Percentiles rank a stretch among this genome's conserved stretches.
phyloP scores from a whole-genome alignment of 179 eudicot species.

The Carnegiea gigantea region DNA sequence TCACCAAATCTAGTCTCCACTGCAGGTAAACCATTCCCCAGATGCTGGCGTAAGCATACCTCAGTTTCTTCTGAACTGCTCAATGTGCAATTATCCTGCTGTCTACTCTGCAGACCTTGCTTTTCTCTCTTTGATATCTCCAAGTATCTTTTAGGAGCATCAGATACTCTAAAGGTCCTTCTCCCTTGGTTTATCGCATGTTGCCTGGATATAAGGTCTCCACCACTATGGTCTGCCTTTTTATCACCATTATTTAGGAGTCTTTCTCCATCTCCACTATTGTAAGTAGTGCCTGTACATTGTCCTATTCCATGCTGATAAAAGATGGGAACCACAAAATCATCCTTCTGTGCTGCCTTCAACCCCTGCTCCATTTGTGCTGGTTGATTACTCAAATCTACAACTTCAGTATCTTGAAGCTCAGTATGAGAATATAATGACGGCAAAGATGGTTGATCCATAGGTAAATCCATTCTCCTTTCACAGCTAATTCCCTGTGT shows the following conservation, averaged over 20 bases:
- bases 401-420: conserved; percentile 35
- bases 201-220: conserved; percentile 32
- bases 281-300: conserved; percentile 25
- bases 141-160: conserved; percentile 28
- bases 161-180: conserved; percentile 31
- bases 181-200: conserved; percentile 28
- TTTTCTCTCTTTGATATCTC: conserved; percentile 30
- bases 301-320: conserved; percentile 40
- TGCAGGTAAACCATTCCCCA: conserved; percentile 15
- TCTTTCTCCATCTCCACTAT: conserved; percentile 32
- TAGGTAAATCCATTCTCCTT: conserved; percentile 42
- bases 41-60: conserved; percentile 26
- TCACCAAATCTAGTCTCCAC: conserved; percentile 23
- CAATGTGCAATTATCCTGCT: conserved; percentile 23
- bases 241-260: conserved; percentile 29
- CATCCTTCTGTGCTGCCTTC: conserved; percentile 62
- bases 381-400: conserved; percentile 28
- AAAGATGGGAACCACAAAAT: conserved; percentile 76
- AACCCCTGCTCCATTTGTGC: conserved; percentile 35
- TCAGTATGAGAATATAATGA: conserved; percentile 36
- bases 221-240: conserved; percentile 28
- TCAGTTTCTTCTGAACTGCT: conserved; percentile 17
- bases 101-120: conserved; percentile 24
- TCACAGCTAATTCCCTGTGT: conserved; percentile 61
- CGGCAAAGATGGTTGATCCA: conserved; percentile 32